Base-by-base conservation (phyloP, 1,139 yeast species). In the Nakaseomyces bracarensis region DNA sequence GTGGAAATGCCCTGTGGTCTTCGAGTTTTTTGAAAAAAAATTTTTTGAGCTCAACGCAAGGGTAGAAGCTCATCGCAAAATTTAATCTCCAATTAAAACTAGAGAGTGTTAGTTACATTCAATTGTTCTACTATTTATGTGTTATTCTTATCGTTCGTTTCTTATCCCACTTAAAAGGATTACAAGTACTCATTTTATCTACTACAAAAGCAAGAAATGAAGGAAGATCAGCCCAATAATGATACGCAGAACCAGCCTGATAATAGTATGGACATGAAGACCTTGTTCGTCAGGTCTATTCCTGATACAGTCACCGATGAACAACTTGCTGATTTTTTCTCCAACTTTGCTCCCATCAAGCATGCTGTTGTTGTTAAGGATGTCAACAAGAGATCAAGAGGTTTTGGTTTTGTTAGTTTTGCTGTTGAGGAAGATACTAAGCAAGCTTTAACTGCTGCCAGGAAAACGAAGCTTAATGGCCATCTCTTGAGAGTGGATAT, bases 401-500 rank as follows among this genome's bases (percentile, higher is more conserved):
- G 98, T 1, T 93, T 87, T 64, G 99, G 98, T 6, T 93, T 93
- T 63, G 98, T 87, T 14, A 82, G 95, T 38, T 91, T 93, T 62
- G 77, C 85, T 2, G 68, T 75, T 46, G 89, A 85, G 49, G 95
- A 85, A 40, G 98, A 93, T 60, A 84, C 96, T 0, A 63, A 75
- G 37, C 69, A 74, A 31, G 97, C 97, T 0, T 68, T 87, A 49
- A 76, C 71, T 10, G 76, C 79, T 49, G 68, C 89, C n/a, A 72
- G 77, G 56, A 81, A 74, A 57, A 58, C 69, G 39, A 83, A 81
- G 55, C 76, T 91, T 52, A 71, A 82, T 46, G 79, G 75, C 30
- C 74, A 81, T 49, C 56, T 77, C 13, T 71, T 91, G 46, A 73
- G 86, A 58, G 82, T 89, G 16, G 97, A 91, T 56, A 68, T 84